phyloP scores from a whole-genome alignment of 225 moss, liverwort and hornwort species.

The Sphagnum tenellum region DNA sequence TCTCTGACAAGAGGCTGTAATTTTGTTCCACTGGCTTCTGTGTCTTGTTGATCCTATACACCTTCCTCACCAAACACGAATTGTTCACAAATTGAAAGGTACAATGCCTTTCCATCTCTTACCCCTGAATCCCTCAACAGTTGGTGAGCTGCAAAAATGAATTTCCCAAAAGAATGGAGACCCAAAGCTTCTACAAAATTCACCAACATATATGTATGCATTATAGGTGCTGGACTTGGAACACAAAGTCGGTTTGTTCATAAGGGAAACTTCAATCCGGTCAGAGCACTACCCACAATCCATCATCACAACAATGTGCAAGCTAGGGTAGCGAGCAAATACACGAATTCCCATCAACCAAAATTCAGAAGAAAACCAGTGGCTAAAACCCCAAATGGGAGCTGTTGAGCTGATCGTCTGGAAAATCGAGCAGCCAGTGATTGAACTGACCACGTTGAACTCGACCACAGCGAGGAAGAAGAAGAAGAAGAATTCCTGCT shows the following conservation, averaged over 20 bases:
- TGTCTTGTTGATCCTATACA: neutral
- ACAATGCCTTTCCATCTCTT: neutral
- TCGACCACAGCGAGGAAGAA: neutral
- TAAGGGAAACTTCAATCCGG: too few species aligned
- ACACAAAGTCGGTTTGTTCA: neutral
- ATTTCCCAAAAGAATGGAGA: too few species aligned
- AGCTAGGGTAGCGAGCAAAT: neutral
- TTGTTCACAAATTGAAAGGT: too few species aligned
- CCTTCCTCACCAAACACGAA: neutral
- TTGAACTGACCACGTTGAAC: neutral
- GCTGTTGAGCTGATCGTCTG: neutral
- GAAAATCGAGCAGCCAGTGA: neutral
- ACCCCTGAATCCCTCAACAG: too few species aligned
- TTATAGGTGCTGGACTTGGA: too few species aligned
- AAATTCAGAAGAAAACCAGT: neutral
- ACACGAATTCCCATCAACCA: neutral
- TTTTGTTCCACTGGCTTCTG: neutral
- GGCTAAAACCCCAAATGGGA: neutral
- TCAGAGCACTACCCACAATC: too few species aligned
- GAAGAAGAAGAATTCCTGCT: neutral
- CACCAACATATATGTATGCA: too few species aligned
- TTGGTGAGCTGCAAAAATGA: too few species aligned
- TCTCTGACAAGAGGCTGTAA: neutral
- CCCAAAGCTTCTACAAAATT: too few species aligned
- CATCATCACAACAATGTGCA: too few species aligned